These are phyloP conservation scores for Cylindrodendrum hubeiense DNA, from an alignment of 2,329 filamentous ascomycete genomes.

Conservation along the genomic window DNA sequence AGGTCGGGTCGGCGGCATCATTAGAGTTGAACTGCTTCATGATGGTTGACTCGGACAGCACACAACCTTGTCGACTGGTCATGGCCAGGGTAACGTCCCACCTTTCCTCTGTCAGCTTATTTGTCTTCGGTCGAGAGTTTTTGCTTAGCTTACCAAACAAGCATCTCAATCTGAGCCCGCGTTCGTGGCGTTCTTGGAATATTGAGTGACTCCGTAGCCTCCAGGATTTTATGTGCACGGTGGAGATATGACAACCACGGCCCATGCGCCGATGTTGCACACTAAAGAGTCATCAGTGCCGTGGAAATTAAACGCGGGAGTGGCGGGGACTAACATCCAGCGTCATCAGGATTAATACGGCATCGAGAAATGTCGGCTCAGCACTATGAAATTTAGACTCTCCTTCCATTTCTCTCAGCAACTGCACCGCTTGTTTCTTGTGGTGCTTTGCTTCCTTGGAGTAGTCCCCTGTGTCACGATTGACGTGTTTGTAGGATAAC, in stretches of 20 bases:
- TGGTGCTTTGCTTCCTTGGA: constrained; percentile 37
- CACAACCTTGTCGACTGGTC: constrained; percentile 45
- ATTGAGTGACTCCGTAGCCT: constrained; percentile 32
- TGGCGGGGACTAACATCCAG: constrained; percentile 47
- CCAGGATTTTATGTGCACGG: constrained; percentile 39
- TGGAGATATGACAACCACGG: constrained; percentile 46
- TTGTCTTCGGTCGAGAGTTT: background rate
- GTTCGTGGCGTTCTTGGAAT: constrained; percentile 36
- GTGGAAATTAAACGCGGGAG: accelerated
- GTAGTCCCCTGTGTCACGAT: constrained; percentile 41
- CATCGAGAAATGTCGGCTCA: constrained; percentile 41
- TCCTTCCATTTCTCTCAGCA: constrained; percentile 34
- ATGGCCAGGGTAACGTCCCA: constrained; percentile 51
- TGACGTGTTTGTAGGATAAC: constrained; percentile 45
- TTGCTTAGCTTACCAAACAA: constrained; percentile 45
- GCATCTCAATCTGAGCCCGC: constrained; percentile 46
- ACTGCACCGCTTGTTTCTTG: constrained; percentile 39
- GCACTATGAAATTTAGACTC: constrained; percentile 2
- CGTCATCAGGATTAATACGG: constrained; percentile 48
- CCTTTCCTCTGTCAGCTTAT: constrained; percentile 29
- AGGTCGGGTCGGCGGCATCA: constrained; percentile 41
- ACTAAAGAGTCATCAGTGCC: constrained; percentile 31
- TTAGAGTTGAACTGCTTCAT: constrained; percentile 31
- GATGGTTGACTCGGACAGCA: constrained; percentile 37
- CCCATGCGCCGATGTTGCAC: constrained; percentile 49